These are phyloP conservation scores for Striga hermonthica DNA, from an alignment of 305 asterid species.

Conservation along the genomic window DNA sequence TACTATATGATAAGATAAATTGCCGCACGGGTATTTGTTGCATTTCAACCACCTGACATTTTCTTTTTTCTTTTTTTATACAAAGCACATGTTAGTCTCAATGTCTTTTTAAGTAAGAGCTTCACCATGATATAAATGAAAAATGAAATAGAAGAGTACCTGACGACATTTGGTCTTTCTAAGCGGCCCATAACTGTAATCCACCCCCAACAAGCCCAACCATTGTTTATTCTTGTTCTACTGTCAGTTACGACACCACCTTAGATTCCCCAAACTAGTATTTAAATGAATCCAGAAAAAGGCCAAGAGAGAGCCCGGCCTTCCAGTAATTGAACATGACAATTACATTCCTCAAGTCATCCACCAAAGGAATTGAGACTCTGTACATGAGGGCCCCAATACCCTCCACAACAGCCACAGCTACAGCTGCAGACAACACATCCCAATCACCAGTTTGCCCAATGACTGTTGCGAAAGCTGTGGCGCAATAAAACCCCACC, in stretches of 20 bases:
- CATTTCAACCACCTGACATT: too few species aligned
- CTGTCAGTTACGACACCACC: conserved; percentile 13
- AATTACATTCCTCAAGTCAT: conserved; percentile 47
- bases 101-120: too few species aligned
- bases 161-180: conserved; percentile 22
- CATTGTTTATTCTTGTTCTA: conserved; percentile 22
- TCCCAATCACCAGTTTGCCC: conserved; percentile 99
- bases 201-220: neutral
- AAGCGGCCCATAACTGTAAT: neutral
- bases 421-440: conserved; percentile 80
- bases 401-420: conserved; percentile 90
- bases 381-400: conserved; percentile 92
- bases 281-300: conserved; percentile 90
- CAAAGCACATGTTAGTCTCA: too few species aligned
- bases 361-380: conserved; percentile 52
- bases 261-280: conserved; percentile 36
- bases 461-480: conserved; percentile 86
- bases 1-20: too few species aligned
- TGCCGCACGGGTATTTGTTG: too few species aligned
- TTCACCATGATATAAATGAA: neutral
- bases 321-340: conserved; percentile 85
- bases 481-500: conserved; percentile 88
- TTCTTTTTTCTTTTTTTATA: too few species aligned
- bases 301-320: conserved; percentile 82
- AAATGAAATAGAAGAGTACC: conserved; percentile 22